Evolutionary conservation across 306 rosid genomes (phyloP).

Genomic region (Fragaria vesca): DNA sequence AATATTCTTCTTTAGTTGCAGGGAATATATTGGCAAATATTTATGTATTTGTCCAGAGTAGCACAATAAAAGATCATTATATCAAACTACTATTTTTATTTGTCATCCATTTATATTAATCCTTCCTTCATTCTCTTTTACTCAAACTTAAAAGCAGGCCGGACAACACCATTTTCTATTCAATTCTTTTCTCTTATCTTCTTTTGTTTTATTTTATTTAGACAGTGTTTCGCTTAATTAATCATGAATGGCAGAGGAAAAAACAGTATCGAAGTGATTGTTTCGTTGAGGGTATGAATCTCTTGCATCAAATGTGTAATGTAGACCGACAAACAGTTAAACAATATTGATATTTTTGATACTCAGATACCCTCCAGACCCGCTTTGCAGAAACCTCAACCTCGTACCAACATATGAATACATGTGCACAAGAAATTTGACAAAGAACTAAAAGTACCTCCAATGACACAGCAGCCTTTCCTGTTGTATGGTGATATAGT

Average conservation of each 20-base stretch:
- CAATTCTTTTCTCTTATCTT: no score
- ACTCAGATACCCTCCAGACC: background rate
- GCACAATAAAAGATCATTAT: no score
- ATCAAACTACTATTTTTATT: background rate
- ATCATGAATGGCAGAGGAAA: background rate
- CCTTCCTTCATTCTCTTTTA: background rate
- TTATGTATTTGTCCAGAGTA: background rate
- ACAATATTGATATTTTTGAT: background rate
- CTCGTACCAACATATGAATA: background rate
- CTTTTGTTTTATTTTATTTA: background rate
- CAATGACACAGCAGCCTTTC: background rate
- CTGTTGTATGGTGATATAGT: slow-evolving; percentile 13
- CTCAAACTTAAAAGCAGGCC: background rate
- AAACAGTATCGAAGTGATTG: background rate
- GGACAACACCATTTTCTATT: background rate
- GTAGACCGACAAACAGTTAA: background rate
- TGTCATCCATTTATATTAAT: background rate
- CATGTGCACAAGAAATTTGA: background rate
- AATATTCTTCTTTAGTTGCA: no score
- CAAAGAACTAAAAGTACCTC: slow-evolving; percentile 19
- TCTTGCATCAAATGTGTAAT: background rate
- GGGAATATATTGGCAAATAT: no score
- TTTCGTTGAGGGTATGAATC: background rate
- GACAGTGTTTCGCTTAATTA: background rate
- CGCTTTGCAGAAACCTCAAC: background rate